Percentiles rank a stretch among this genome's conserved stretches.
phyloP scores from a whole-genome alignment of 83 land plant species.

The Diphasiastrum complanatum region DNA sequence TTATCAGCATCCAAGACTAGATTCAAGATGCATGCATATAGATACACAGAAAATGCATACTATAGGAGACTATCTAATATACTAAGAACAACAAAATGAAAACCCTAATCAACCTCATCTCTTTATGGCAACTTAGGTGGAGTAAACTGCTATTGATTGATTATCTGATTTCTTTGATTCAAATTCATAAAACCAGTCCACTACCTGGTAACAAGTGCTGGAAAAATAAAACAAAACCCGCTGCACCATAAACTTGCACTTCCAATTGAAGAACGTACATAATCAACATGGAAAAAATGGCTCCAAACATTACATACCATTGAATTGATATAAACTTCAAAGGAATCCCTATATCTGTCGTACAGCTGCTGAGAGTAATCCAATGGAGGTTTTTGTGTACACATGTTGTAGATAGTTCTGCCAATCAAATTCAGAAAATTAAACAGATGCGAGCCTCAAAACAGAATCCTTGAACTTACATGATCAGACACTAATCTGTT shows the following conservation, averaged over 20 bases:
- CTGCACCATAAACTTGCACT: too few relatives aligned
- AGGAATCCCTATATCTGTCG: conserved; percentile 74
- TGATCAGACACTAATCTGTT: neutral
- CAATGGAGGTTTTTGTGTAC: conserved; percentile 92
- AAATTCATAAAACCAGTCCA: too few relatives aligned
- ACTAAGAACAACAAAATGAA: too few relatives aligned
- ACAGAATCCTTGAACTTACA: neutral
- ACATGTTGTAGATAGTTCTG: conserved; percentile 93
- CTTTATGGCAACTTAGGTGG: too few relatives aligned
- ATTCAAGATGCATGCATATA: too few relatives aligned
- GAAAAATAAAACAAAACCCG: neutral
- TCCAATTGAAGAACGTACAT: too few relatives aligned
- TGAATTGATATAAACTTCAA: conserved; percentile 67
- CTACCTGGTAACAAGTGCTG: neutral
- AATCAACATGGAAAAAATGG: neutral
- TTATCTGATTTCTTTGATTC: too few relatives aligned
- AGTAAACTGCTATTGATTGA: too few relatives aligned
- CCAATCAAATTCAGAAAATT: neutral
- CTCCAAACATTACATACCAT: conserved; percentile 38
- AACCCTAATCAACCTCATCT: too few relatives aligned
- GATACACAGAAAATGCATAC: too few relatives aligned
- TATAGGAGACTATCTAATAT: too few relatives aligned
- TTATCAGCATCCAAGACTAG: too few relatives aligned
- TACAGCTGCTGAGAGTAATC: conserved; percentile 95
- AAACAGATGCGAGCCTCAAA: neutral